phyloP scores from a whole-genome alignment of 2,329 filamentous ascomycete genomes.

The Aspergillus latus region DNA sequence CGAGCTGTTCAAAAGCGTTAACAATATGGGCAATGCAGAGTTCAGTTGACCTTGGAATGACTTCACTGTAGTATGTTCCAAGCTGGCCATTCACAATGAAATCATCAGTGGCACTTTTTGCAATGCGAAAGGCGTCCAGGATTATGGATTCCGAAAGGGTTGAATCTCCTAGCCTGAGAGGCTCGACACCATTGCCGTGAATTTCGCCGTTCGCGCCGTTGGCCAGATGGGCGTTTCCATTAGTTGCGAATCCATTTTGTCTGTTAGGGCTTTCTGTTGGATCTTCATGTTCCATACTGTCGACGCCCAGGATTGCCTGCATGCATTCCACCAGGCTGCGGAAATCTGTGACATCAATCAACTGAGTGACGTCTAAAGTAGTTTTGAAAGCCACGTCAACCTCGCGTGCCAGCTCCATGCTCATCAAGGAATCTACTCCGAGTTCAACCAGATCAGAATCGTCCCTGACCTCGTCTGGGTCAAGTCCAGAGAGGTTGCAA shows the following conservation, averaged over 20 bases:
- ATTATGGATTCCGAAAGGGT: too few relatives aligned
- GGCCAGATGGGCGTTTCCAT: not conserved
- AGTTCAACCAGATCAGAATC: not conserved
- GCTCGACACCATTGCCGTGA: too few relatives aligned
- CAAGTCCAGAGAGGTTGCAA: not conserved
- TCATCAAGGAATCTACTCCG: not conserved
- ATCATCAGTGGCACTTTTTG: not conserved
- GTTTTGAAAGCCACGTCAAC: not conserved
- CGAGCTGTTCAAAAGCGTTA: not conserved
- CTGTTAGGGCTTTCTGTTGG: not conserved
- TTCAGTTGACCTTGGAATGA: not conserved
- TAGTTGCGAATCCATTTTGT: too few relatives aligned
- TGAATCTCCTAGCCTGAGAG: too few relatives aligned
- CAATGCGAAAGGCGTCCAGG: not conserved
- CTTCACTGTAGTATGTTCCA: not conserved
- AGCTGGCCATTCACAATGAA: not conserved
- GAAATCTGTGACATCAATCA: not conserved
- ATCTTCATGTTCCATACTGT: not conserved
- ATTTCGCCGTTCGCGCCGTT: not conserved
- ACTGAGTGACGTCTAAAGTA: not conserved
- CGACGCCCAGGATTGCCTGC: not conserved
- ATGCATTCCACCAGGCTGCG: not conserved
- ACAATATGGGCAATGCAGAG: not conserved
- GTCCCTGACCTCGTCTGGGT: not conserved
- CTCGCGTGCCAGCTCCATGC: not conserved